Conservation (phyloP, 2,329 filamentous ascomycete genomes). For the Neonectria punicea region DNA sequence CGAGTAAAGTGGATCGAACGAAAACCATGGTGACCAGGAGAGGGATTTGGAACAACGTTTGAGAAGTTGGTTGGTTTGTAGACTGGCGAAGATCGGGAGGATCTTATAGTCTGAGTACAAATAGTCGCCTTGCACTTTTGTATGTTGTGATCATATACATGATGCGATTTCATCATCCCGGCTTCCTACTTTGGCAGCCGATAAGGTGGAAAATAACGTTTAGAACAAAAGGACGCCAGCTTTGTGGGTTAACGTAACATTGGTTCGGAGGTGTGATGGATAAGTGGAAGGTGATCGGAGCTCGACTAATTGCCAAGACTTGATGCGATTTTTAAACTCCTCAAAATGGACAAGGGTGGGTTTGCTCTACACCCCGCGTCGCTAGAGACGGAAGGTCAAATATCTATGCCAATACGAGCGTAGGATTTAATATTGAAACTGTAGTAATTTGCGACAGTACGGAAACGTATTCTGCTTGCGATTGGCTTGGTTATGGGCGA, state of each 20-base stretch:
- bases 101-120: neutral
- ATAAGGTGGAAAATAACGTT: neutral
- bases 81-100: neutral
- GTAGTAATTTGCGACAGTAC: neutral
- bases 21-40: neutral
- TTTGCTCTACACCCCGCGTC: neutral
- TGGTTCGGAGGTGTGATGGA: neutral
- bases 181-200: neutral
- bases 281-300: neutral
- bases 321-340: neutral
- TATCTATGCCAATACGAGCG: neutral
- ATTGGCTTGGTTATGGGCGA: neutral
- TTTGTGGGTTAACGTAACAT: neutral
- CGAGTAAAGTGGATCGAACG: neutral
- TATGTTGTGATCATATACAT: neutral
- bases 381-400: neutral
- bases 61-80: neutral
- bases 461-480: neutral
- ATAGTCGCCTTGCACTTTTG: neutral
- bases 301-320: neutral
- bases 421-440: neutral
- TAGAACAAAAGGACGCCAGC: neutral
- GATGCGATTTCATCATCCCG: neutral
- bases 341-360: neutral
- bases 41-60: neutral